Evolutionary conservation across 2,329 filamentous ascomycete species (phyloP).

Genomic region (Xylariaceae sp.): DNA sequence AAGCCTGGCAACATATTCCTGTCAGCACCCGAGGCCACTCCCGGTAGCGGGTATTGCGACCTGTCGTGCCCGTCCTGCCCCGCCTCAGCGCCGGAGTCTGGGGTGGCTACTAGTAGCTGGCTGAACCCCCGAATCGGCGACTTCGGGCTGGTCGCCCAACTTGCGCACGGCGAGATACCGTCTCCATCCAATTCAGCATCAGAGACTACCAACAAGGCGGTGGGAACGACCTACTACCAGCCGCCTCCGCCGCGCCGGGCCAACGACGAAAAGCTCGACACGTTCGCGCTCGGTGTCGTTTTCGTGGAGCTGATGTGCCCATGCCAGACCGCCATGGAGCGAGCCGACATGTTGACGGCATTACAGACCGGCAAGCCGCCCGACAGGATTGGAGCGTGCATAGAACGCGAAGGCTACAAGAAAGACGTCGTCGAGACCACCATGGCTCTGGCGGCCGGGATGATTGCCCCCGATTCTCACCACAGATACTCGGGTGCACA

Average conservation of each 20-base stretch:
- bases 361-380: constrained; percentile 18
- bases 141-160: constrained; percentile 55
- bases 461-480: constrained; percentile 18
- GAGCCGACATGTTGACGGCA: constrained; percentile 22
- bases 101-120: constrained; percentile 26
- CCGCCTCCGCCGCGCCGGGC: constrained; percentile 31
- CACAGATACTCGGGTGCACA: constrained; percentile 15
- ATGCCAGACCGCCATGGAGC: constrained; percentile 45
- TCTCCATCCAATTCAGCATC: constrained; percentile 2
- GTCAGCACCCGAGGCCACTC: constrained; percentile 31
- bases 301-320: constrained; percentile 52
- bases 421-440: constrained; percentile 10
- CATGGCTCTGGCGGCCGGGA: constrained; percentile 14
- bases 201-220: constrained; percentile 31
- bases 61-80: constrained; percentile 16
- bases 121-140: constrained; percentile 57
- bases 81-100: neutral
- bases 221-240: constrained; percentile 57
- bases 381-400: constrained; percentile 5
- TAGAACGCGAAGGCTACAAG: constrained; percentile 13
- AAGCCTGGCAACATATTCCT: constrained; percentile 64
- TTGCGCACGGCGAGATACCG: constrained; percentile 29
- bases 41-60: constrained; percentile 20
- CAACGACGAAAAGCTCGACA: constrained; percentile 48
- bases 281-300: constrained; percentile 54